Conservation (phyloP, 2,329 filamentous ascomycete species). For the Ascochyta pisi region DNA sequence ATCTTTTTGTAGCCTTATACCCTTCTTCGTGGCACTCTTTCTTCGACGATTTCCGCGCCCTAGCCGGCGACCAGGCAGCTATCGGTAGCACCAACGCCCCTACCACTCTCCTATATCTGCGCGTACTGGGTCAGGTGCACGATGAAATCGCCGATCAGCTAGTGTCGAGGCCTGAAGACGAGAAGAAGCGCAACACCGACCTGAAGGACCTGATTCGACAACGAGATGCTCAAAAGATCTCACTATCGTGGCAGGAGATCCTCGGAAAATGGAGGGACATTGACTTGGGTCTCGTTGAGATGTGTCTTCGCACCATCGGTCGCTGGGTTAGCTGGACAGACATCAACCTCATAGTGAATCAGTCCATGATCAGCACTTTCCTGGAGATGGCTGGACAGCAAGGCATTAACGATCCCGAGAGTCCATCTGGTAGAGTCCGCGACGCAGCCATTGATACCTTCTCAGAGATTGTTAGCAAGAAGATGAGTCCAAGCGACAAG, state of each 20-base stretch:
- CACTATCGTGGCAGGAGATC: constrained; percentile 89
- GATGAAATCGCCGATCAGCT: constrained; percentile 97
- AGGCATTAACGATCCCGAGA: constrained; percentile 65
- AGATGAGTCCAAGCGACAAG: constrained; percentile 95
- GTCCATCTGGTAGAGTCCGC: constrained; percentile 73
- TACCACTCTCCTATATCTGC: constrained; percentile 86
- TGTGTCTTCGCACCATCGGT: constrained; percentile 88
- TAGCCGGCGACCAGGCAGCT: constrained; percentile 70
- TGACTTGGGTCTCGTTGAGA: constrained; percentile 77
- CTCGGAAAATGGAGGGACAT: constrained; percentile 75
- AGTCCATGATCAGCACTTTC: constrained; percentile 78
- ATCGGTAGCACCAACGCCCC: constrained; percentile 70
- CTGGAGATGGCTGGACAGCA: constrained; percentile 84
- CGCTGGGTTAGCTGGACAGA: constrained; percentile 99
- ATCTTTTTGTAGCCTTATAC: constrained; percentile 89
- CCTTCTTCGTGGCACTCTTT: constrained; percentile 85
- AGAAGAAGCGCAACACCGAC: constrained; percentile 84
- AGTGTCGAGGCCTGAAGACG: constrained; percentile 76
- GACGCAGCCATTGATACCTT: constrained; percentile 94
- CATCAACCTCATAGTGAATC: constrained; percentile 88
- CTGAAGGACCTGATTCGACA: constrained; percentile 89
- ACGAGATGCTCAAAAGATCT: constrained; percentile 87
- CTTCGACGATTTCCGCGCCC: constrained; percentile 83
- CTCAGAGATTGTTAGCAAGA: constrained; percentile 95
- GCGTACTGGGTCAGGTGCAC: constrained; percentile 86